phyloP scores from a whole-genome alignment of 768 basidiomycete species.

The Xanthoconium stramineum region DNA sequence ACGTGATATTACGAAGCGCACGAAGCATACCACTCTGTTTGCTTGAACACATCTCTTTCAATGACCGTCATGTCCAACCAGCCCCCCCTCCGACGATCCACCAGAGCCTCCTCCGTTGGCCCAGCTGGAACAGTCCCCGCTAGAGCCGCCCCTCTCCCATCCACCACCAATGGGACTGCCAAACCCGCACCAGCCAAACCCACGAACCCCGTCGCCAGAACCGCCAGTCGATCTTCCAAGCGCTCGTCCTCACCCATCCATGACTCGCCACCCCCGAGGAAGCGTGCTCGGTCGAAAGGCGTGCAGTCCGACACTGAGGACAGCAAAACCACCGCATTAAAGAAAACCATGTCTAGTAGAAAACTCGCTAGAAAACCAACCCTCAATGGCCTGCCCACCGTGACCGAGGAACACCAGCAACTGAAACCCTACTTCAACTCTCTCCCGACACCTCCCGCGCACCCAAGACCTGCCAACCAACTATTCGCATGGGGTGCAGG shows the following conservation, averaged over 20 bases:
- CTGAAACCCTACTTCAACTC: slow-evolving; percentile 61
- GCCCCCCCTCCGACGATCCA: slow-evolving; percentile 47
- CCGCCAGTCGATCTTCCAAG: slow-evolving; percentile 35
- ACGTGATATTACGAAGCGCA: slow-evolving; percentile 12
- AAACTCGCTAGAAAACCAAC: slow-evolving; percentile 32
- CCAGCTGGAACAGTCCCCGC: slow-evolving; percentile 28
- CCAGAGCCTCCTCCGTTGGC: slow-evolving; percentile 49
- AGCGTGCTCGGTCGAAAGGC: slow-evolving; percentile 42
- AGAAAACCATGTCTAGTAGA: slow-evolving; percentile 23
- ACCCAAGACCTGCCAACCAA: slow-evolving; percentile 61
- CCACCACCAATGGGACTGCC: slow-evolving; percentile 22
- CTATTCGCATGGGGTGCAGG: slow-evolving; percentile 90
- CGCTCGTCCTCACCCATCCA: slow-evolving; percentile 49
- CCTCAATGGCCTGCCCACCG: slow-evolving; percentile 28
- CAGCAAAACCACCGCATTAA: slow-evolving; percentile 25
- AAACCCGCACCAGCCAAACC: slow-evolving; percentile 37
- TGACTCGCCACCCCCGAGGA: slow-evolving; percentile 44
- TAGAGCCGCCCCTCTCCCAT: slow-evolving; percentile 30
- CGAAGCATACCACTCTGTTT: not conserved
- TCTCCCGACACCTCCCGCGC: slow-evolving; percentile 55
- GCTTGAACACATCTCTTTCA: not conserved
- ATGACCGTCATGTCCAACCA: slow-evolving; percentile 27
- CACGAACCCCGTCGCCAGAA: slow-evolving; percentile 28
- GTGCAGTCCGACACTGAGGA: slow-evolving; percentile 44
- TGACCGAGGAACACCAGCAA: slow-evolving; percentile 37